Evolutionary conservation across 345 rosid species (phyloP).

Genomic region (Clausena lansium): DNA sequence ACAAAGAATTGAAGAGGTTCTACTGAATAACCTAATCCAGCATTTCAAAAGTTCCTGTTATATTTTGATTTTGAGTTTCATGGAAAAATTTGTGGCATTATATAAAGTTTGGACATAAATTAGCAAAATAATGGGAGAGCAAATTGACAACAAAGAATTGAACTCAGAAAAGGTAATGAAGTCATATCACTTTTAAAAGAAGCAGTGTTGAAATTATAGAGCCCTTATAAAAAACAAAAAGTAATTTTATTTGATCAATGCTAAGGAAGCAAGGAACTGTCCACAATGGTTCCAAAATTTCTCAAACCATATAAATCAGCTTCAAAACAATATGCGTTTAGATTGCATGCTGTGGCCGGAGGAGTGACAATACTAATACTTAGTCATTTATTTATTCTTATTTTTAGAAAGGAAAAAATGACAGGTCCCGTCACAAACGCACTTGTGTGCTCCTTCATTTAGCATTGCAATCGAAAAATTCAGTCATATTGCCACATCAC

Average conservation of each 20-base stretch:
- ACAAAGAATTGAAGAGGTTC: too few relatives aligned
- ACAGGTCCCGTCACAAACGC: background rate
- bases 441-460: background rate
- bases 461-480: background rate
- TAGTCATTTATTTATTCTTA: background rate
- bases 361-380: background rate
- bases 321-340: background rate
- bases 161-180: background rate
- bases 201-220: background rate
- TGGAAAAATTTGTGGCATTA: too few relatives aligned
- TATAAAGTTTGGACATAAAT: background rate
- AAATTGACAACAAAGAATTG: background rate
- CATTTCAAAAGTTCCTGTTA: background rate
- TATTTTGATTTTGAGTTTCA: too few relatives aligned
- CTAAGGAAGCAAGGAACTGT: background rate
- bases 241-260: background rate
- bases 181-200: background rate
- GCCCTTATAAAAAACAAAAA: background rate
- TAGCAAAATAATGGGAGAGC: background rate
- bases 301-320: background rate
- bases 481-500: background rate
- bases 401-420: background rate
- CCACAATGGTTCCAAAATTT: background rate
- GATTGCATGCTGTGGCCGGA: background rate
- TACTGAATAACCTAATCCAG: background rate